Conservation (phyloP, 345 rosid genomes). For the Eucalyptus polybractea region DNA sequence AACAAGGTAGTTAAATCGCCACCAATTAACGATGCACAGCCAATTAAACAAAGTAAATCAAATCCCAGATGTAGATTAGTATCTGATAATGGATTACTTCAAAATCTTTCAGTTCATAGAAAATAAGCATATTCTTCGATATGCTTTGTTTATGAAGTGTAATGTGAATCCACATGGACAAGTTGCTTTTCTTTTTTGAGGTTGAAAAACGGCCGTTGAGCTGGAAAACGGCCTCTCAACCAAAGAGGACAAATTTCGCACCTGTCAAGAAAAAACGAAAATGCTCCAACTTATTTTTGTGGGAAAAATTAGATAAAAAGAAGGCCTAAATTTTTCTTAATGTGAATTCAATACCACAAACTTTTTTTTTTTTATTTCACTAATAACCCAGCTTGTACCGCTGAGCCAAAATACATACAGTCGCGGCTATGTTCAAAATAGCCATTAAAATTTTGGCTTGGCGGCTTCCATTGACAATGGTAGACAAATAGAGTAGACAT, state of each 20-base stretch:
- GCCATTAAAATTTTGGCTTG: no score
- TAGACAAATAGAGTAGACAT: neutral
- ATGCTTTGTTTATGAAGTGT: neutral
- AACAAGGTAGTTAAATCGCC: neutral
- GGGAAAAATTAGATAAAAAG: neutral
- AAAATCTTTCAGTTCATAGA: neutral
- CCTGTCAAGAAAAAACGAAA: neutral
- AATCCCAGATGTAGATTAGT: neutral
- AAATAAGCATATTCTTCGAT: neutral
- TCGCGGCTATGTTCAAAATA: neutral
- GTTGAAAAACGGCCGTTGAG: neutral
- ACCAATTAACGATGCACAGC: neutral
- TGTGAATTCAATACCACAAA: neutral
- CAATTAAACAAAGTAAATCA: neutral
- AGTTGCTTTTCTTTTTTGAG: neutral
- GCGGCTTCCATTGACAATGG: neutral
- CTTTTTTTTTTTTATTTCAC: no score
- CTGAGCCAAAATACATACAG: neutral
- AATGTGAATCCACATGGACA: neutral
- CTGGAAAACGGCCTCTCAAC: neutral
- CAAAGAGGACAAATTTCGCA: neutral
- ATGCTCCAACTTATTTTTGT: neutral
- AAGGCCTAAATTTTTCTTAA: neutral
- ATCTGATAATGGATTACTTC: neutral
- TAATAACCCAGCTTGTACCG: neutral